These are phyloP conservation scores for Trichothecium sympodiale DNA, from an alignment of 2,329 filamentous ascomycete species.

Conservation along the genomic window DNA sequence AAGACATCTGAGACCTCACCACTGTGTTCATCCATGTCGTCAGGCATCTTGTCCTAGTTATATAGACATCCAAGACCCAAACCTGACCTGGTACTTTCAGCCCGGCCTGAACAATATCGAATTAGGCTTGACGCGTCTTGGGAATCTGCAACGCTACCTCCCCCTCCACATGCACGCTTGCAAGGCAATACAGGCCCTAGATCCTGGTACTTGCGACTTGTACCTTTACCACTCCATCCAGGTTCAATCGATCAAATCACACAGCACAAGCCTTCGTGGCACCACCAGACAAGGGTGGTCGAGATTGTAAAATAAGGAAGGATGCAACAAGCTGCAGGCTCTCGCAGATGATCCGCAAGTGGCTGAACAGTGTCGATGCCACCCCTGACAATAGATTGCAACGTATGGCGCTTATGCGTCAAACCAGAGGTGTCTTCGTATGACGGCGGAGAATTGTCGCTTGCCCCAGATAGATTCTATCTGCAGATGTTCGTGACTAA, in stretches of 20 bases:
- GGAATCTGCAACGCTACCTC: slow-evolving; percentile 1
- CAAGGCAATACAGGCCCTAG: slow-evolving; percentile 1
- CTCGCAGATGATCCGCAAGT: slow-evolving; percentile 2
- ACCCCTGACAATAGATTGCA: background rate
- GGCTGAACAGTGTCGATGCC: background rate
- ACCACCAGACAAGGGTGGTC: slow-evolving; percentile 2
- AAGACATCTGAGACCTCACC: slow-evolving; percentile 46
- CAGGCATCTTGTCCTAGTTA: slow-evolving; percentile 36
- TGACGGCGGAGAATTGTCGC: background rate
- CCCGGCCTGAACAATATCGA: background rate
- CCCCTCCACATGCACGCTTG: background rate
- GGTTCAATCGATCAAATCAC: background rate
- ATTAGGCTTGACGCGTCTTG: no score
- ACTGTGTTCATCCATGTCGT: slow-evolving; percentile 40
- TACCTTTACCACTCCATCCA: slow-evolving; percentile 4
- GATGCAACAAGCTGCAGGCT: background rate
- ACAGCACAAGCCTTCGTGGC: slow-evolving; percentile 4
- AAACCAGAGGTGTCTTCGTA: background rate
- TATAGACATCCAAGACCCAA: background rate
- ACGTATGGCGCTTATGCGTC: background rate
- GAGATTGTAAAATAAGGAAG: background rate
- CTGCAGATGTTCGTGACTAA: background rate
- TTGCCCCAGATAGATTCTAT: background rate
- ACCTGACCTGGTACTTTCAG: slow-evolving; percentile 1
- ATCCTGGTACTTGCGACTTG: slow-evolving; percentile 2